Conservation (phyloP, 495 filamentous ascomycete species). For the Penicillium crystallinum region DNA sequence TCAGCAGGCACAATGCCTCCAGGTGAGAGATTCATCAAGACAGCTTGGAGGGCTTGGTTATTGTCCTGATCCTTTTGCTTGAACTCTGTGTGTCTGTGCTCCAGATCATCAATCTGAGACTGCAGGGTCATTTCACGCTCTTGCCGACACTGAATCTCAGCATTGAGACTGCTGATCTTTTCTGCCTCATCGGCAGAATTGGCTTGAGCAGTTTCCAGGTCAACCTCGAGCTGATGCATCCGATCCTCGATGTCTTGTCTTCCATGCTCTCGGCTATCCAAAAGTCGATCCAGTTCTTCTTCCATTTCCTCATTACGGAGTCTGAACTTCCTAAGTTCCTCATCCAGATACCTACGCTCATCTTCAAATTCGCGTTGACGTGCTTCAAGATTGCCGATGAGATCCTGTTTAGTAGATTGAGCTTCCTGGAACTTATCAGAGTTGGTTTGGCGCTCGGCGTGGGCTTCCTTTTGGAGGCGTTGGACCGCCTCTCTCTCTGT, state of each 20-base stretch:
- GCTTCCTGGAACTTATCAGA: slow-evolving; percentile 69
- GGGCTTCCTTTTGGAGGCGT: slow-evolving; percentile 56
- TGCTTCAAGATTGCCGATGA: slow-evolving; percentile 91
- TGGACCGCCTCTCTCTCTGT: slow-evolving; percentile 57
- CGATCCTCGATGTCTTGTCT: slow-evolving; percentile 62
- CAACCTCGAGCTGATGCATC: slow-evolving; percentile 61
- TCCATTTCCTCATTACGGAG: slow-evolving; percentile 78
- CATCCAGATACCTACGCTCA: slow-evolving; percentile 74
- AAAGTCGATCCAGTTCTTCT: slow-evolving; percentile 78
- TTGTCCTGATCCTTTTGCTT: slow-evolving; percentile 50
- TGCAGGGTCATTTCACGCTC: slow-evolving; percentile 46
- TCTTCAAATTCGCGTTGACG: slow-evolving; percentile 81
- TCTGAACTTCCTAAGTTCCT: slow-evolving; percentile 69
- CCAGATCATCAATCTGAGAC: slow-evolving; percentile 45
- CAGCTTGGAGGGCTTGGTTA: slow-evolving; percentile 52
- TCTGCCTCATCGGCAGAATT: slow-evolving; percentile 53
- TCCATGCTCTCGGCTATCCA: slow-evolving; percentile 79
- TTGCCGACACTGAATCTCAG: slow-evolving; percentile 46
- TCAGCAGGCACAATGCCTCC: slow-evolving; percentile 53
- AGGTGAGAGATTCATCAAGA: slow-evolving; percentile 57
- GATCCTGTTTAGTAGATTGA: slow-evolving; percentile 86
- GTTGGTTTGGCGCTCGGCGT: slow-evolving; percentile 61
- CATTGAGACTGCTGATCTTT: slow-evolving; percentile 38
- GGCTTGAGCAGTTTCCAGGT: slow-evolving; percentile 58
- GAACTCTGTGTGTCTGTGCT: slow-evolving; percentile 37